These are phyloP conservation scores for Arctium lappa DNA, from an alignment of 129 eudicot genomes.

Conservation along the genomic window DNA sequence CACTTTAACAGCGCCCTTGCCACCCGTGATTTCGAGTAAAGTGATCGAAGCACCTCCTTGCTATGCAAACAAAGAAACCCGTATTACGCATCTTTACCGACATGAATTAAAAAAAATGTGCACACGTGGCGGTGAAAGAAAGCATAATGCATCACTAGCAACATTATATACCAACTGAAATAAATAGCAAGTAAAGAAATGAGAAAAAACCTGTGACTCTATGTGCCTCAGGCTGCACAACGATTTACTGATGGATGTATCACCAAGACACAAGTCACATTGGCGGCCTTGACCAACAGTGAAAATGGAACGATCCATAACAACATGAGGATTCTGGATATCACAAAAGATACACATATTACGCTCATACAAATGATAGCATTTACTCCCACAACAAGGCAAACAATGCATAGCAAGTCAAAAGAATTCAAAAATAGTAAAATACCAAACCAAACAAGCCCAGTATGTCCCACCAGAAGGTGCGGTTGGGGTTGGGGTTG, in stretches of 20 bases:
- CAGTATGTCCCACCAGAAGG: no score
- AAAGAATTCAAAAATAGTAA: no score
- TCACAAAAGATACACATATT: neutral
- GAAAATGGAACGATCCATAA: constrained; percentile 51
- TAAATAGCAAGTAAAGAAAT: neutral
- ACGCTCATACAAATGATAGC: neutral
- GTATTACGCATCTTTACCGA: neutral
- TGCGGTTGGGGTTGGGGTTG: no score
- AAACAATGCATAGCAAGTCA: no score
- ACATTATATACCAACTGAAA: neutral
- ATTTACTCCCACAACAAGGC: neutral
- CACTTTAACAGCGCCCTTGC: constrained; percentile 75
- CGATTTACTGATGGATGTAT: constrained; percentile 55
- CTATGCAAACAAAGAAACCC: constrained; percentile 30
- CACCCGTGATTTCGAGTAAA: constrained; percentile 76
- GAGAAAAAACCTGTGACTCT: constrained; percentile 51
- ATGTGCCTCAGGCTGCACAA: constrained; percentile 72
- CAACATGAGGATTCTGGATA: constrained; percentile 66
- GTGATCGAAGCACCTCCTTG: constrained; percentile 59
- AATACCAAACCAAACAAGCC: no score
- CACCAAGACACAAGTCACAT: constrained; percentile 68
- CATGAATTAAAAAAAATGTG: neutral
- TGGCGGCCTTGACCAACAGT: constrained; percentile 84
- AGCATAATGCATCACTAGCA: neutral
- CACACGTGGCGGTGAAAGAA: neutral